Conservation (phyloP, 1,284 basidiomycete species). For the Macrocystidia cucumis region DNA sequence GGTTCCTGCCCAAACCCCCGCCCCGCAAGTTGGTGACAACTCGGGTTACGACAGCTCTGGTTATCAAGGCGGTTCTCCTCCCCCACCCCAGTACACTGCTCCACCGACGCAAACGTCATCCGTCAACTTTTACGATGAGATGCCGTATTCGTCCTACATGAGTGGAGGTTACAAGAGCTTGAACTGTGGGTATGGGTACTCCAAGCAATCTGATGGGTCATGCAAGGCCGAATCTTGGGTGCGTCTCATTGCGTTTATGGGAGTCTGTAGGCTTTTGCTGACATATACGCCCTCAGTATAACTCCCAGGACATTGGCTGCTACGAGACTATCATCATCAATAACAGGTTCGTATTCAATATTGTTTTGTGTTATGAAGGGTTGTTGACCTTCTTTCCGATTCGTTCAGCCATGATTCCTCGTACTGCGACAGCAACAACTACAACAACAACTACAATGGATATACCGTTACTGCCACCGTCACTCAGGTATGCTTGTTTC, state of each 20-base stretch:
- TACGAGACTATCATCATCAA: conserved; percentile 61
- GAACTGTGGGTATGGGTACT: conserved; percentile 60
- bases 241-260: conserved; percentile 13
- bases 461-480: conserved; percentile 13
- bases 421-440: conserved; percentile 15
- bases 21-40: conserved; percentile 10
- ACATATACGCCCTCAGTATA: conserved; percentile 21
- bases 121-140: conserved; percentile 32
- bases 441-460: conserved; percentile 29
- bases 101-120: conserved; percentile 13
- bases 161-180: conserved; percentile 55
- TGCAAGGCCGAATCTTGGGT: conserved; percentile 54
- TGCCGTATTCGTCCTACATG: conserved; percentile 53
- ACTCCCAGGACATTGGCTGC: conserved; percentile 37
- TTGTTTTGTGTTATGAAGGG: neutral
- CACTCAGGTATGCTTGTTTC: conserved; percentile 14
- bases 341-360: conserved; percentile 23
- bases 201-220: conserved; percentile 44
- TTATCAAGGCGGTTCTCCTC: neutral
- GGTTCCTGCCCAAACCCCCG: conserved; percentile 25
- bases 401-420: conserved; percentile 9
- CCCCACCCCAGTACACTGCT: conserved; percentile 10
- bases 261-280: conserved; percentile 6
- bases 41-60: conserved; percentile 5
- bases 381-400: conserved; percentile 4